Conservation (phyloP, 768 basidiomycete species). For the Tricholoma bakamatsutake region DNA sequence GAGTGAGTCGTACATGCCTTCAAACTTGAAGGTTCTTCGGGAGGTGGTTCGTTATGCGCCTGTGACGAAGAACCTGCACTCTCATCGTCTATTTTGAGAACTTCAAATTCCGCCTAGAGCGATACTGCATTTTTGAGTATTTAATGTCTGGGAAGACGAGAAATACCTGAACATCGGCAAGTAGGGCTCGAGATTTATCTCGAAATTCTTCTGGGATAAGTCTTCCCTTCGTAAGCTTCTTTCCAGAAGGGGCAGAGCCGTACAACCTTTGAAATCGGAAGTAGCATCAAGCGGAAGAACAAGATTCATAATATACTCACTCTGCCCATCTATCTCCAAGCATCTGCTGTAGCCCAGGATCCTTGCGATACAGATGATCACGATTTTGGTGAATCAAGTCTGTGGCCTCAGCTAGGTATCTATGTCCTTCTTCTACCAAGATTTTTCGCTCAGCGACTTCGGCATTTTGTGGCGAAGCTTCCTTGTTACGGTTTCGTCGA, state of each 20-base stretch:
- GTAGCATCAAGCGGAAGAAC: neutral
- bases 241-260: slow-evolving; percentile 17
- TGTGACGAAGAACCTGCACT: slow-evolving; percentile 3
- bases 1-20: slow-evolving; percentile 1
- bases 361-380: slow-evolving; percentile 14
- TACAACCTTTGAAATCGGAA: slow-evolving; percentile 12
- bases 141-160: neutral
- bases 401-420: slow-evolving; percentile 14
- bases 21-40: neutral
- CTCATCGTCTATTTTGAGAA: neutral
- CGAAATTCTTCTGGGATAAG: slow-evolving; percentile 17
- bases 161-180: slow-evolving; percentile 17
- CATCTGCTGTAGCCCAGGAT: slow-evolving; percentile 13
- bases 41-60: neutral
- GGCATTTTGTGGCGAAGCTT: slow-evolving; percentile 6
- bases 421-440: slow-evolving; percentile 17
- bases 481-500: slow-evolving; percentile 10
- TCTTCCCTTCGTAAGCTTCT: slow-evolving; percentile 17
- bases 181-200: slow-evolving; percentile 12
- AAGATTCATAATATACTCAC: slow-evolving; percentile 8
- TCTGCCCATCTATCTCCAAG: slow-evolving; percentile 18
- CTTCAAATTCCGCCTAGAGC: neutral
- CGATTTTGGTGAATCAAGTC: slow-evolving; percentile 16
- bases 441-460: slow-evolving; percentile 14
- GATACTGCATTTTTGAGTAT: neutral